Evolutionary conservation across 208 protist genomes (phyloP).

Genomic region (Leishmania arabica): DNA sequence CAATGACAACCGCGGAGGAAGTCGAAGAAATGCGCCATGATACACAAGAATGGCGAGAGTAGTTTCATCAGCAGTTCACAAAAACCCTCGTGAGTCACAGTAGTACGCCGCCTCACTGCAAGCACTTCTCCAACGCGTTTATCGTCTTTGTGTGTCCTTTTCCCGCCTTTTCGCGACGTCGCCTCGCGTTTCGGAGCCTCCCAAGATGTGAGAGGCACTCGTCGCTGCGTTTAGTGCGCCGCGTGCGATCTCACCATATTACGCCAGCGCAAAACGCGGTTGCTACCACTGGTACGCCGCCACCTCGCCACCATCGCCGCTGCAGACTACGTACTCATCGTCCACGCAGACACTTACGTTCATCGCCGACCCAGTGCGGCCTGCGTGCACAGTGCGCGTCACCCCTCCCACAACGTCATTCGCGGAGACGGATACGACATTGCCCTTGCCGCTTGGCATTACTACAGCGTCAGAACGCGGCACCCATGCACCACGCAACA

Average conservation of each 20-base stretch:
- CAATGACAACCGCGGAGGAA: neutral
- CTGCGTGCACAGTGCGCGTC: slow-evolving; percentile 12
- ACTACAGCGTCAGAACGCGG: slow-evolving; percentile 16
- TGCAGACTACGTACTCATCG: slow-evolving; percentile 39
- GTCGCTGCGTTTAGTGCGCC: neutral
- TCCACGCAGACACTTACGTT: slow-evolving; percentile 37
- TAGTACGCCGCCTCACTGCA: neutral
- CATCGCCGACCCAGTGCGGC: slow-evolving; percentile 11
- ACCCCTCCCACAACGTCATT: slow-evolving; percentile 26
- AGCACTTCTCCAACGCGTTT: neutral
- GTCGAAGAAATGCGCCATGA: neutral
- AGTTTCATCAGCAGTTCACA: neutral
- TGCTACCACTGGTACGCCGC: slow-evolving; percentile 35
- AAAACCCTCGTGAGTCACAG: neutral
- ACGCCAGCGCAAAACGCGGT: neutral
- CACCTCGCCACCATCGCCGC: slow-evolving; percentile 35
- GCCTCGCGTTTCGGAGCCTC: neutral
- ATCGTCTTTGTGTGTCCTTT: neutral
- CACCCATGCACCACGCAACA: slow-evolving; percentile 53
- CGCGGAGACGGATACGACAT: slow-evolving; percentile 22
- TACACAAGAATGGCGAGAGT: neutral
- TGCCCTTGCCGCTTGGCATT: slow-evolving; percentile 31
- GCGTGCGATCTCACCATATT: neutral
- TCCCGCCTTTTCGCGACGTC: neutral
- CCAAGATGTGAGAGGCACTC: neutral